Evolutionary conservation across 164 flowering plant species (phyloP), one percentile per base, ranked within the genome.

Genomic region (Stephania japonica): DNA sequence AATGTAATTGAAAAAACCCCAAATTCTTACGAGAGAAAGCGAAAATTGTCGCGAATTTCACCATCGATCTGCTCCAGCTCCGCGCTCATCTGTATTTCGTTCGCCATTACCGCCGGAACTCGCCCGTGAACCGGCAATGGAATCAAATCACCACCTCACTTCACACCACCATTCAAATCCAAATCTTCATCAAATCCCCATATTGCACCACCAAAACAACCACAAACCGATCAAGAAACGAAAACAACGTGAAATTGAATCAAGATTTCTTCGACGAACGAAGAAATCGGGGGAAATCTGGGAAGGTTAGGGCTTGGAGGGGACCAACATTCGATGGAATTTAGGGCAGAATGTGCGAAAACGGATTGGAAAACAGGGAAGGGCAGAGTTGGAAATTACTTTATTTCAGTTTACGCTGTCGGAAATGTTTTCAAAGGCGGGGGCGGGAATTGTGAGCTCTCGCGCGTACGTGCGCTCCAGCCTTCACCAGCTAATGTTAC

Each of bases 11-110:
- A 5, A 23, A 23, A 32, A 50, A 16, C 26, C 43, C 19, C 5
- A 42, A 19, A 62, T 67, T 69, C 79, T 79, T 80, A 82, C 82
- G 79, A 75, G 13, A 82, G 81, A 73, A 77, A 77, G 8, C 84
- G 94, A 63, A 93, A 89, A 72, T 87, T 80, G 70, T 95, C 98
- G 19, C 84, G 87, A 76, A 95, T 87, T 82, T 95, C 97, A n/a
- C 94, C 98, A 71, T 95, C 91, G 91, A 91, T 90, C 94, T 89
- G 97, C 86, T 93, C 98, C 86, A 95, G 79, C 82, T 91, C 80
- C 18, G 78, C 70, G 44, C 71, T 77, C 82, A 82, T 75, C 80
- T 67, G 69, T 69, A 79, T n/a, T 0, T 83, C 78, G 71, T 13
- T 25, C 72, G 81, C 83, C 85, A 83, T 82, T 14, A 7, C 53